Evolutionary conservation across 1,139 yeast species (phyloP), one percentile per base, ranked within the genome.

Genomic region (Yamadazyma dendronema): DNA sequence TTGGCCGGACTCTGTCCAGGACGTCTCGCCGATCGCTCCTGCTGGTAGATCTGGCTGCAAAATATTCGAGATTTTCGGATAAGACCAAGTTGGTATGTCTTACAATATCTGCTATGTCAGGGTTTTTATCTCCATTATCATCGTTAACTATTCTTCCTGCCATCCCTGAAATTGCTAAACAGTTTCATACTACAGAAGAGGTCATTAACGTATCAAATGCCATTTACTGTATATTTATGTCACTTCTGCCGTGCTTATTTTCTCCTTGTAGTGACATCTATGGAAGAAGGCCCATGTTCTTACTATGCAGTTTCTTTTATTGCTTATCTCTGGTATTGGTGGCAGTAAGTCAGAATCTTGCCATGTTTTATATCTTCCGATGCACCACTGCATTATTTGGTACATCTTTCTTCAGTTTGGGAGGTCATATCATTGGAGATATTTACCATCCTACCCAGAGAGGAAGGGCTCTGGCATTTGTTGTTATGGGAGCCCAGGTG

Each of bases 331-430:
- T 70, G 4, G 48, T 64, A 1, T 45, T 72, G 6, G 71, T 70
- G 4, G 78, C 74, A 0, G 62, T 68, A 2, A 65, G 79, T 2
- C 72, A 61, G 29, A 65, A 76, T 45, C 48, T 76, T 33, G 70
- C 75, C 5, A 74, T 73, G 77, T 76, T 74, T 47, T 68, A 58
- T 41, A 56, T 75, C 0, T 74, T 74, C 42, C 55, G 81, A 43
- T 63, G 72, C 4, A 35, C 64, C 5, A 56, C 71, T 12, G 80
- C 77, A 0, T 46, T 76, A n/a, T 71, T 71, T 48, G 81, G 80
- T 3, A 73, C 79, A 1, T 65, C 77, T 0, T 74, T 74, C 39
- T 74, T 74, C 50, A 57, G 72, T 28, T 59, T 72, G 17, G 77
- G 76, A 5, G 75, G 74, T 9, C 61, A 63, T 28, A 59, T 71